Evolutionary conservation across 352 stramenopile species (phyloP).

Genomic region (Globisporangium mamillatum): DNA sequence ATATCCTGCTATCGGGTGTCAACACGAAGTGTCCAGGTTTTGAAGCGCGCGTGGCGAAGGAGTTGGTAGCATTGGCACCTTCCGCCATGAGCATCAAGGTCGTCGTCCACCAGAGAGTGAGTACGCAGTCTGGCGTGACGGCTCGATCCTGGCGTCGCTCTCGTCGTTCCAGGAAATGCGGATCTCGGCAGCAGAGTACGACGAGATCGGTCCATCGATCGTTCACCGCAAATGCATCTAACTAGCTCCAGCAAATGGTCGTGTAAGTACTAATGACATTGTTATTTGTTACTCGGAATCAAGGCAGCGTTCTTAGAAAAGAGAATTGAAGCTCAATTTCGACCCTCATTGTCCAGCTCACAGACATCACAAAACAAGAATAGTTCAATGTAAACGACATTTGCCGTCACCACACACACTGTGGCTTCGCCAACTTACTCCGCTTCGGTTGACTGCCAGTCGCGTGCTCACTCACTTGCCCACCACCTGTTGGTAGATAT

Average conservation of each 20-base stretch:
- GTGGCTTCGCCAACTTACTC: background rate
- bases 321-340: too few relatives aligned
- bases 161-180: background rate
- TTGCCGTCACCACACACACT: background rate
- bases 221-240: background rate
- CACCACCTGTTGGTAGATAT: conserved; percentile 24
- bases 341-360: too few relatives aligned
- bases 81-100: background rate
- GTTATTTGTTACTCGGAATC: background rate
- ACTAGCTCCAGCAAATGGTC: background rate
- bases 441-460: background rate
- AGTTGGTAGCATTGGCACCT: background rate
- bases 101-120: background rate
- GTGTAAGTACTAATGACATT: background rate
- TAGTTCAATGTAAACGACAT: background rate
- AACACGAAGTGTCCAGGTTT: background rate
- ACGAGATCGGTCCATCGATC: background rate
- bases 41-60: background rate
- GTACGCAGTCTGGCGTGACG: background rate
- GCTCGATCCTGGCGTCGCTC: background rate
- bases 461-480: background rate
- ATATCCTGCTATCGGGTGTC: background rate
- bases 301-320: background rate
- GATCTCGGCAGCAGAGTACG: background rate
- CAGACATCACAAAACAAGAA: background rate